A percentile compares a stretch with the other conserved stretches of the same genome.
Conservation (phyloP, 192 early-diverging fungal species). For the Coemansia furcata region DNA sequence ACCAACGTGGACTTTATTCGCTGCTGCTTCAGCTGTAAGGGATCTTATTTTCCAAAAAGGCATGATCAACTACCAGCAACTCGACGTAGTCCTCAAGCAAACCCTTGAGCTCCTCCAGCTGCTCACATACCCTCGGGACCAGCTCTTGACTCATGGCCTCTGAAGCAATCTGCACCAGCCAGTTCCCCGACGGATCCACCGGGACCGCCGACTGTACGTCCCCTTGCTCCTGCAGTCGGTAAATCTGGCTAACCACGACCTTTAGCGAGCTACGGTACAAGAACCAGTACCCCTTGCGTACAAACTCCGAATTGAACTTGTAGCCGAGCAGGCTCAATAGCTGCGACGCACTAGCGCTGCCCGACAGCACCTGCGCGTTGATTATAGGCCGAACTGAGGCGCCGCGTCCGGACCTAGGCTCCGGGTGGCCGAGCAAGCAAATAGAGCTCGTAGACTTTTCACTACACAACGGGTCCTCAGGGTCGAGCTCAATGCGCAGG, state of each 20-base stretch:
- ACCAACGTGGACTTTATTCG: neutral
- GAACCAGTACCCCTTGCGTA: conserved; percentile 63
- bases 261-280: conserved; percentile 56
- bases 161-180: conserved; percentile 63
- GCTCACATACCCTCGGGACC: conserved; percentile 45
- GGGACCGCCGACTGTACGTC: conserved; percentile 51
- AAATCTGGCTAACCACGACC: conserved; percentile 62
- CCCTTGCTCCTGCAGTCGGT: conserved; percentile 49
- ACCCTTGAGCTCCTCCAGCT: conserved; percentile 53
- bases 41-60: conserved; percentile 52
- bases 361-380: conserved; percentile 59
- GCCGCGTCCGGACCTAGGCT: conserved; percentile 61
- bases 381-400: conserved; percentile 64
- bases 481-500: conserved; percentile 54
- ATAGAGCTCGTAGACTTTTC: conserved; percentile 59
- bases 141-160: conserved; percentile 54
- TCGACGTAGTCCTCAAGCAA: conserved; percentile 56
- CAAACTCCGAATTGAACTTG: conserved; percentile 66
- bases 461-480: conserved; percentile 34
- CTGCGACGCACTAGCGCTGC: conserved; percentile 57
- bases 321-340: conserved; percentile 74
- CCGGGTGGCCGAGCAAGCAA: conserved; percentile 65
- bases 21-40: conserved; percentile 20
- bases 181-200: conserved; percentile 52
- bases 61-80: conserved; percentile 54